Evolutionary conservation across 2,329 filamentous ascomycete genomes (phyloP), one percentile per base, ranked within the genome.

Genomic region (Verticillium nubilum): DNA sequence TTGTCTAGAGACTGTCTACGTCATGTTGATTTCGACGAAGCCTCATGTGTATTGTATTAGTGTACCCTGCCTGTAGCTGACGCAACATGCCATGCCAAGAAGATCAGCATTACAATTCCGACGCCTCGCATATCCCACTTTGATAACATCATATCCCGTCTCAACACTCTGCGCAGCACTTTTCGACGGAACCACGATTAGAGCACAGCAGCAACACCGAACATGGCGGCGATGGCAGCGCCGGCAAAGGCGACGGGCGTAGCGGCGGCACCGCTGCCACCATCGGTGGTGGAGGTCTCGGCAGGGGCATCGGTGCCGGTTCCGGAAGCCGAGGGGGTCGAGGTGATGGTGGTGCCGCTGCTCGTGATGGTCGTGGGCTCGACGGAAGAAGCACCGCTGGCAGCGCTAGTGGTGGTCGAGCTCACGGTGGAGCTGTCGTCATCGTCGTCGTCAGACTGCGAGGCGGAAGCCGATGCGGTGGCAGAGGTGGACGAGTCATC

Each of bases 181-280:
- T 13, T 31, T 9, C 29, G 29, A 31, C 29, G 29, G n/a, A n/a
- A n/a, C 29, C 13, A 3, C n/a, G 54, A 33, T 68, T 72, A 75
- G 66, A 74, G 65, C n/a, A 23, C 19, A 13, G 19, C 42, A 63
- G 71, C 73, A 59, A 68, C 70, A 29, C 69, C 72, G 37, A 73
- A 25, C 17, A 72, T 58, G 52, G 72, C 72, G 19, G 72, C 67
- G 9, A 74, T 29, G 10, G 67, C 64, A 17, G 42, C 42, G 35
- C 54, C 54, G 25, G 69, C 70, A n/a, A 65, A 63, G 37, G 65
- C 67, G 35, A 68, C 69, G 47, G 62, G 71, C 19, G 62, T 63
- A n/a, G 63, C 47, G n/a, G 67, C 66, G 23, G 66, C 67, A 29
- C 61, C 64, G 52, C 58, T 60, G 15, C 63, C 59, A 27, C 54